A percentile compares a stretch with the other conserved stretches of the same genome.
phyloP scores from a whole-genome alignment of 371 early-diverging fungal genomes.

The Mucor sp. region DNA sequence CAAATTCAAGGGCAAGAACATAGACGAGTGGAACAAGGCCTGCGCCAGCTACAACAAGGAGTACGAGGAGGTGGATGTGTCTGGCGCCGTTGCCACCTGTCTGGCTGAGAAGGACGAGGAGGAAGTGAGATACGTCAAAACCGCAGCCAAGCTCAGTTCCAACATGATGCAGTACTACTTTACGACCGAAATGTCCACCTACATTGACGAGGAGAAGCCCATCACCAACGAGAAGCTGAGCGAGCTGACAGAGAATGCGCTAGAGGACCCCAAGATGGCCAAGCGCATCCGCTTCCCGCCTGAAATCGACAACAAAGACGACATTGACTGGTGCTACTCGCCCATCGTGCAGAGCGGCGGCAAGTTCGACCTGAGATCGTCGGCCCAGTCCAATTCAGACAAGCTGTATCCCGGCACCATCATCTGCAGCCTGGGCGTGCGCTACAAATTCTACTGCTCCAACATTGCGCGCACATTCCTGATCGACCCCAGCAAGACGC shows the following conservation, averaged over 20 bases:
- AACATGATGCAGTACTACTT: conserved; percentile 86
- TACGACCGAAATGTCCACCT: conserved; percentile 78
- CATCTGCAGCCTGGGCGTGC: conserved; percentile 89
- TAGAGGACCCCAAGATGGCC: conserved; percentile 69
- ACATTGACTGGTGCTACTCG: conserved; percentile 90
- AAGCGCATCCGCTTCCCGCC: conserved; percentile 69
- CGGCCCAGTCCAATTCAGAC: conserved; percentile 75
- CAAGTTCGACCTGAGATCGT: conserved; percentile 83
- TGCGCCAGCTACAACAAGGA: conserved; percentile 45
- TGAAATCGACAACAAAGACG: conserved; percentile 53
- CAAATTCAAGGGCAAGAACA: conserved; percentile 73
- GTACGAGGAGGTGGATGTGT: conserved; percentile 74
- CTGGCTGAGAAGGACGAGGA: conserved; percentile 91
- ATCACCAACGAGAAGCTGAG: conserved; percentile 91
- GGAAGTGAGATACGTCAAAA: conserved; percentile 73
- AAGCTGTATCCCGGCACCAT: conserved; percentile 87
- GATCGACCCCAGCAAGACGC: conserved; percentile 87
- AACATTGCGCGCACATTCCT: conserved; percentile 93
- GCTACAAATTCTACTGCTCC: conserved; percentile 94
- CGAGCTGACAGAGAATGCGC: conserved; percentile 68
- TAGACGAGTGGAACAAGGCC: conserved; percentile 78
- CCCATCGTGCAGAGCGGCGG: conserved; percentile 98
- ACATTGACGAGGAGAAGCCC: conserved; percentile 86
- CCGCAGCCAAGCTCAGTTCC: conserved; percentile 77
- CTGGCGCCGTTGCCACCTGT: conserved; percentile 69